A percentile compares a stretch with the other conserved stretches of the same genome.
These are phyloP conservation scores for Alloteropsis angusta DNA, from an alignment of 202 grass and related monocot species.

Conservation along the genomic window DNA sequence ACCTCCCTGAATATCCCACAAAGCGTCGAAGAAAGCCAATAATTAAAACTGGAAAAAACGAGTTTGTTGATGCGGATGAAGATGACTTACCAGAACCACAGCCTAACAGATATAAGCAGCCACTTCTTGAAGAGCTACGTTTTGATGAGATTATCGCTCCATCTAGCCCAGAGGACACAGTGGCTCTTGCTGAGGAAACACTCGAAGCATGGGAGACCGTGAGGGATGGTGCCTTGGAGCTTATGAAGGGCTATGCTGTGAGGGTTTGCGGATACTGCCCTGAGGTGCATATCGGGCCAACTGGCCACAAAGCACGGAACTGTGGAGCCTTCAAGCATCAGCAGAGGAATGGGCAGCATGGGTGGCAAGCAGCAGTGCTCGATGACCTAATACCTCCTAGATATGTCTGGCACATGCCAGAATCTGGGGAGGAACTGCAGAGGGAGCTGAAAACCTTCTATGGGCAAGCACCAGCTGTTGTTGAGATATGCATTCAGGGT, in stretches of 20 bases:
- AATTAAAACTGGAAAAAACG: slow-evolving; percentile 59
- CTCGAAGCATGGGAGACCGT: slow-evolving; percentile 63
- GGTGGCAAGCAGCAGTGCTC: slow-evolving; percentile 76
- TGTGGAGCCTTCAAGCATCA: slow-evolving; percentile 96
- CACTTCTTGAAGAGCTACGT: slow-evolving; percentile 60
- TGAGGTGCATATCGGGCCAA: slow-evolving; percentile 70
- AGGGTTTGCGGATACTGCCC: slow-evolving; percentile 95
- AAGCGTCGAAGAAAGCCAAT: slow-evolving; percentile 76
- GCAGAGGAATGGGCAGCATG: slow-evolving; percentile 94
- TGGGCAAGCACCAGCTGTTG: slow-evolving; percentile 88
- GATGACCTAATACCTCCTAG: slow-evolving; percentile 79
- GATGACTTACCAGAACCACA: slow-evolving; percentile 68
- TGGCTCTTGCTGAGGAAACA: slow-evolving; percentile 53
- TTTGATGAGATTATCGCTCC: slow-evolving; percentile 32
- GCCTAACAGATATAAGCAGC: slow-evolving; percentile 43
- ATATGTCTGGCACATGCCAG: slow-evolving; percentile 93
- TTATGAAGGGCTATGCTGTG: slow-evolving; percentile 80
- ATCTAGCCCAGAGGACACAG: slow-evolving; percentile 49
- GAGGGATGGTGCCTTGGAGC: slow-evolving; percentile 46
- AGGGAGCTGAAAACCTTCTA: slow-evolving; percentile 86
- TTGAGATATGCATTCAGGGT: slow-evolving; percentile 69
- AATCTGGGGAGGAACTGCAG: slow-evolving; percentile 51
- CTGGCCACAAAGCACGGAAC: slow-evolving; percentile 85
- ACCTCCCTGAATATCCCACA: slow-evolving; percentile 68
- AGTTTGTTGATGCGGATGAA: slow-evolving; percentile 85